Base-by-base conservation (phyloP, 805 yeast species). In the Candida yuanshanica region DNA sequence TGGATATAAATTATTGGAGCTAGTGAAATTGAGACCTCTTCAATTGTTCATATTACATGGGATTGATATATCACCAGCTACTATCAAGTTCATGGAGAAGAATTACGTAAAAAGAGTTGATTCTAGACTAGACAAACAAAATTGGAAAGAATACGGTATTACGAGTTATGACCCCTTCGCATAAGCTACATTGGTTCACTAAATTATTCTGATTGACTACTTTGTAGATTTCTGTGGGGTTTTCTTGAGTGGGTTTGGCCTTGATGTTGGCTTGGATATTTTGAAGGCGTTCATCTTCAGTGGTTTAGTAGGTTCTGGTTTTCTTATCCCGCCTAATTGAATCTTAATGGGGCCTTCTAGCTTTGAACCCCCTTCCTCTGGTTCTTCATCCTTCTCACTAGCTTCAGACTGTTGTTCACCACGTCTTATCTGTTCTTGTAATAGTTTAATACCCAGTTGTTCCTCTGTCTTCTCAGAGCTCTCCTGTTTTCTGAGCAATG, bases 381-480 rank as follows among this genome's bases (percentile, higher is more conserved):
- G 38, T 7, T 34, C 42, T 10, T 23, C 37, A 4, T 25, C 33
- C 13, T 25, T 37, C 13, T 31, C 34, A 5, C 35, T 29, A 11
- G 4, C 5, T 14, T 16, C 12, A n/a, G 24, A 31, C 21, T 35
- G 20, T 20, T 53, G 44, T 13, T 39, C 22, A 2, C 79, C 81
- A 32, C 60, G 54, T 44, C 66, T 63, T 3, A 84, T 76, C 58
- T 84, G 90, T 27, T 63, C 55, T 33, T 73, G 63, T n/a, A 84
- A 45, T 14, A 70, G 38, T 46, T 60, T 66, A 44, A 60, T 55
- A 10, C 69, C 61, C 11, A 70, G 43, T 14, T 71, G 72, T 33
- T 74, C 76, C 27, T 80, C 87, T 7, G 64, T 60, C 36, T 58
- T 58, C 8, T 65, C 62, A 3, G 50, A 44, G 20, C 61, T 51